A percentile compares a stretch with the other conserved stretches of the same genome.
phyloP scores from a whole-genome alignment of 176 grass and related monocot species.

The Elymus sibiricus region DNA sequence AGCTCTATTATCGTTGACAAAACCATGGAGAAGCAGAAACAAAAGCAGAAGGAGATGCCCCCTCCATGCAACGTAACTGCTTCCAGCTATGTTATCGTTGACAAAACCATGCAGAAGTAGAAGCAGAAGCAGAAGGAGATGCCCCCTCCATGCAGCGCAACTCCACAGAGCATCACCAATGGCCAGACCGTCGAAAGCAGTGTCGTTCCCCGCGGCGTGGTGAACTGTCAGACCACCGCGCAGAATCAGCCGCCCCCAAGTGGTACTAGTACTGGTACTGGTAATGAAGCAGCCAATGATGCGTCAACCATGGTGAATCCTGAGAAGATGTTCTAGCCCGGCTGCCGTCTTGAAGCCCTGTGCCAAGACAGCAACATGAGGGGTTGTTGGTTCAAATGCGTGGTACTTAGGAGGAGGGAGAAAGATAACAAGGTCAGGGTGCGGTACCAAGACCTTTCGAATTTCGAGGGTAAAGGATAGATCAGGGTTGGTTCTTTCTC shows the following conservation, averaged over 20 bases:
- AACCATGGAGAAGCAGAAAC: no score
- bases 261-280: no score
- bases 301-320: not conserved
- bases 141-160: no score
- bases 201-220: not conserved
- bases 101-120: no score
- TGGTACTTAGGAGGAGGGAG: slow-evolving; percentile 32
- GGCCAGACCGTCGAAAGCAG: not conserved
- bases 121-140: no score
- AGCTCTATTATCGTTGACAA: no score
- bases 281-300: not conserved
- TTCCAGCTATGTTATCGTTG: no score
- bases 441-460: slow-evolving; percentile 44
- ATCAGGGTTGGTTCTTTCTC: slow-evolving; percentile 36
- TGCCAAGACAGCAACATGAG: slow-evolving; percentile 65
- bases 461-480: slow-evolving; percentile 31
- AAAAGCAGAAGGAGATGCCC: no score
- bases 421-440: slow-evolving; percentile 39
- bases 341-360: slow-evolving; percentile 46
- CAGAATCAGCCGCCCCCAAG: not conserved
- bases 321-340: slow-evolving; percentile 28
- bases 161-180: not conserved
- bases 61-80: no score
- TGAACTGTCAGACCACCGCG: not conserved
- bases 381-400: slow-evolving; percentile 67